Evolutionary conservation across 2,329 filamentous ascomycete genomes (phyloP).

Genomic region (Whalleya microplaca): DNA sequence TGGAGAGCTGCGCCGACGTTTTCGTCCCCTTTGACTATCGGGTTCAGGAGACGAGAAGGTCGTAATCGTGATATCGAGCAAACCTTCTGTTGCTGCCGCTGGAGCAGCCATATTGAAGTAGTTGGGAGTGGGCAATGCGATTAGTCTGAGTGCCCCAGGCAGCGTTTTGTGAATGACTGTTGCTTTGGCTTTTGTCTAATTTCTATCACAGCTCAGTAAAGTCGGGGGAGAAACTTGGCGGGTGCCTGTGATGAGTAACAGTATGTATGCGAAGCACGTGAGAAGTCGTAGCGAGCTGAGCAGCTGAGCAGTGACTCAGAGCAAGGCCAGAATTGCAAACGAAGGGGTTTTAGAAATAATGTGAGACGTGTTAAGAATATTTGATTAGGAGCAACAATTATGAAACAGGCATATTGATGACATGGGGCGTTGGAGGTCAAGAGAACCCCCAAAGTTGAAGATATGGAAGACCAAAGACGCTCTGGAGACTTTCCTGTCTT

Average conservation of each 20-base stretch:
- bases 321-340: neutral
- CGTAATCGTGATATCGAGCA: conserved; percentile 31
- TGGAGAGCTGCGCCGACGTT: conserved; percentile 40
- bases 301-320: neutral
- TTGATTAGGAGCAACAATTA: neutral
- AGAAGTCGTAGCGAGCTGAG: neutral
- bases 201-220: conserved; percentile 2
- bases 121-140: neutral
- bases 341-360: neutral
- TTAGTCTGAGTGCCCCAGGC: neutral
- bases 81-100: conserved; percentile 25
- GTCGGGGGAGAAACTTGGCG: neutral
- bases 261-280: neutral
- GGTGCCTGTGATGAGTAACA: neutral
- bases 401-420: conserved; percentile 9
- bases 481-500: conserved; percentile 7
- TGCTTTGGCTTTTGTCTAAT: neutral
- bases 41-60: conserved; percentile 37
- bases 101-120: conserved; percentile 28
- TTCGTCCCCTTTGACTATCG: conserved; percentile 42
- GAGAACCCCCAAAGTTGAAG: conserved; percentile 9
- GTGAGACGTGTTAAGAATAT: neutral
- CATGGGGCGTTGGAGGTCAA: conserved; percentile 16
- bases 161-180: neutral
- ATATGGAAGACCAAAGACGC: conserved; percentile 24